Percentiles rank a stretch among this genome's conserved stretches.
Evolutionary conservation across 2,329 filamentous ascomycete genomes (phyloP).

Genomic region (Penicillium freii): DNA sequence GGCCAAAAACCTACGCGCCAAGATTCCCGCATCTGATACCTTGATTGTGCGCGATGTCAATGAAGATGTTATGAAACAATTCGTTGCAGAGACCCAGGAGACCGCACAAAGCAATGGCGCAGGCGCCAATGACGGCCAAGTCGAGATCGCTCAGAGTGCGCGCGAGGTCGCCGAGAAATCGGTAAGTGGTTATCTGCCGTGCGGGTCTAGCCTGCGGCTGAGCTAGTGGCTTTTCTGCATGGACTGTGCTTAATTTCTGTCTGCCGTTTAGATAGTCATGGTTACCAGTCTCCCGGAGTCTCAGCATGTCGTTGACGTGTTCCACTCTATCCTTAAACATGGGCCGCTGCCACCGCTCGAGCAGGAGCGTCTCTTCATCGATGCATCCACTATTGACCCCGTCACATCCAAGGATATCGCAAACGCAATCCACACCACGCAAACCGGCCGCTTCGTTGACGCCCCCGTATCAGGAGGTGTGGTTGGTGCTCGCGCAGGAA

Average conservation of each 20-base stretch:
- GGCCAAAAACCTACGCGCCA: constrained; percentile 68
- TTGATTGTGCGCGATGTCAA: constrained; percentile 67
- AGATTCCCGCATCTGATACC: constrained; percentile 61
- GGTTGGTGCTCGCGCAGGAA: constrained; percentile 81
- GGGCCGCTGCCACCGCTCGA: constrained; percentile 51
- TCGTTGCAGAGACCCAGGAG: constrained; percentile 53
- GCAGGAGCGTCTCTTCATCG: constrained; percentile 77
- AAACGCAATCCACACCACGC: constrained; percentile 62
- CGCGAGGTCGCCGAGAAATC: constrained; percentile 65
- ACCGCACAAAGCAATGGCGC: constrained; percentile 28
- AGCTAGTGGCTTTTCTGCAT: neutral
- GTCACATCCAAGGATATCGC: constrained; percentile 78
- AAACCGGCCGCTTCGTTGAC: constrained; percentile 78
- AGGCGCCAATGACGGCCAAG: constrained; percentile 42
- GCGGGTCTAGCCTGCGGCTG: neutral
- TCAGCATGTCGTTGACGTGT: constrained; percentile 80
- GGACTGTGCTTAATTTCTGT: neutral
- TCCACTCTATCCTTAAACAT: constrained; percentile 68
- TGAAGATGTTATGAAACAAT: constrained; percentile 53
- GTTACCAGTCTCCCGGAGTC: constrained; percentile 90
- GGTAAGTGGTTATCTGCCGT: constrained; percentile 48
- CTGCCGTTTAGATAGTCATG: constrained; percentile 67
- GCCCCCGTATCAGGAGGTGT: constrained; percentile 97
- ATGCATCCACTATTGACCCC: constrained; percentile 95
- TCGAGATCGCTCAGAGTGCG: constrained; percentile 57